Conservation (phyloP, 768 basidiomycete genomes). For the Boletales sp. region DNA sequence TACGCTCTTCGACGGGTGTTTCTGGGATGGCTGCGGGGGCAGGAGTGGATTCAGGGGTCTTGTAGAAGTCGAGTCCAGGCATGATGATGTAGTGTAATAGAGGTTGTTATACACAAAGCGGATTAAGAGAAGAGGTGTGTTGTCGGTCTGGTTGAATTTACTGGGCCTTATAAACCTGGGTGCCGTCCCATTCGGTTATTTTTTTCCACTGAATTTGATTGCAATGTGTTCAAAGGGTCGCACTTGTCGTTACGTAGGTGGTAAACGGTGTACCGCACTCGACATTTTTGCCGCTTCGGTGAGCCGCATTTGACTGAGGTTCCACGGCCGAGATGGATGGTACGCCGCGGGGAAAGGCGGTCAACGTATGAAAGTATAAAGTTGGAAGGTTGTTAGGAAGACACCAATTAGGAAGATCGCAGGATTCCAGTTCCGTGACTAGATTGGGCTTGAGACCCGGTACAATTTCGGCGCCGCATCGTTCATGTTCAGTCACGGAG, state of each 20-base stretch:
- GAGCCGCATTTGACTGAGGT: neutral
- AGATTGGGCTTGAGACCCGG: slow-evolving; percentile 4
- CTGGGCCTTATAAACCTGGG: slow-evolving; percentile 20
- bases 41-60: slow-evolving; percentile 9
- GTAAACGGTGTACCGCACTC: slow-evolving; percentile 8
- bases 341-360: slow-evolving; percentile 24
- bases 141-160: neutral
- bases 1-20: slow-evolving; percentile 5
- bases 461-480: slow-evolving; percentile 5
- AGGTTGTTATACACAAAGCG: slow-evolving; percentile 21
- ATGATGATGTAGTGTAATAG: slow-evolving; percentile 16
- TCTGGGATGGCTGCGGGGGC: neutral
- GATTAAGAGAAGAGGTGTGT: slow-evolving; percentile 11
- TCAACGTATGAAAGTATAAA: slow-evolving; percentile 7
- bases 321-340: slow-evolving; percentile 8
- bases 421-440: slow-evolving; percentile 2
- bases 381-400: slow-evolving; percentile 5
- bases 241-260: slow-evolving; percentile 20
- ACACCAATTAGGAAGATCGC: slow-evolving; percentile 2
- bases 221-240: slow-evolving; percentile 21
- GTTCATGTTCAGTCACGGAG: slow-evolving; percentile 10
- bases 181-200: slow-evolving; percentile 9
- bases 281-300: slow-evolving; percentile 8
- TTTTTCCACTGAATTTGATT: slow-evolving; percentile 9
- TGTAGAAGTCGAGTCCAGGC: slow-evolving; percentile 36